Percentiles rank a stretch among this genome's conserved stretches.
Evolutionary conservation across 495 filamentous ascomycete species (phyloP).

Genomic region (Xylaria sp.): DNA sequence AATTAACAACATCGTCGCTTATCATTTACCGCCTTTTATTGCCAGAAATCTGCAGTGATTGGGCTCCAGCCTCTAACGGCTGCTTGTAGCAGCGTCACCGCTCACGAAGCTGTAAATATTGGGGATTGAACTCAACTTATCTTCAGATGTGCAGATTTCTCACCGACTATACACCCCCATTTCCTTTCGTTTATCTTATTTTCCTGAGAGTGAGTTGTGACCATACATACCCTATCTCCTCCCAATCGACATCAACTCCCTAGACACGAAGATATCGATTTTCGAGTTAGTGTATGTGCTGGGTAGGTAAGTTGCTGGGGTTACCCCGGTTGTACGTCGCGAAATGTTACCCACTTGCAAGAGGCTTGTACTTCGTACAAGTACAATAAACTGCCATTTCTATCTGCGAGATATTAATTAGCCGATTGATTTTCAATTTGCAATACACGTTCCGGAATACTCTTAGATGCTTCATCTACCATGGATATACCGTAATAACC

Average conservation of each 20-base stretch:
- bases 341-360: background rate
- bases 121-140: background rate
- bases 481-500: background rate
- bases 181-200: background rate
- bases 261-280: background rate
- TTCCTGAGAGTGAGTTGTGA: background rate
- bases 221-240: too few species aligned
- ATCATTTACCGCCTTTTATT: constrained; percentile 13
- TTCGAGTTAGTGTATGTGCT: too few species aligned
- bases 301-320: too few species aligned
- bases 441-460: background rate
- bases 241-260: background rate
- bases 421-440: background rate
- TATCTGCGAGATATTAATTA: background rate
- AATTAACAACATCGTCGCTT: background rate
- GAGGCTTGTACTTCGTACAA: background rate
- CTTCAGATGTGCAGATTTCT: background rate
- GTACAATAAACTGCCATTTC: background rate
- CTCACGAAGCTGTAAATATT: background rate
- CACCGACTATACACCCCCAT: background rate
- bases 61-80: background rate
- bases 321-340: background rate
- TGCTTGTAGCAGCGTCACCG: background rate
- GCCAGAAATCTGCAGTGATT: background rate
- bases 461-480: too few species aligned